Evolutionary conservation across 2,329 filamentous ascomycete species (phyloP), one percentile per base, ranked within the genome.

Genomic region (Sphaerulina populicola): DNA sequence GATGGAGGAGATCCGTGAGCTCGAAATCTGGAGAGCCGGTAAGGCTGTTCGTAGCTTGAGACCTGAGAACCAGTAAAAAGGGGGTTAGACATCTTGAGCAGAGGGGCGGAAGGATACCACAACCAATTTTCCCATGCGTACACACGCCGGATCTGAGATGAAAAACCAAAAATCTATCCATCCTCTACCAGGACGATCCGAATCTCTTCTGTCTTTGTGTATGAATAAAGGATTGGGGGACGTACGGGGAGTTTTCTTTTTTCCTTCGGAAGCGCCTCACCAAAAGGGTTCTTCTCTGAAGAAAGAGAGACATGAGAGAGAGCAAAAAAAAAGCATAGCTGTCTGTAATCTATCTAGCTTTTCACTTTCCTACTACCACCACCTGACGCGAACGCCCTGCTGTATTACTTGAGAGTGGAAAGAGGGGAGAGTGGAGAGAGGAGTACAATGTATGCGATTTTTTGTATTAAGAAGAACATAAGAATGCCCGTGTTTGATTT

Each of bases 21-120:
- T 98, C 68, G 93, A 98, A 82, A 98, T 98, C 82, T 98, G 93
- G 93, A 83, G 87, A 69, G 93, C 93, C 61, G 93, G 93, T 73
- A 97, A 96, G 84, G 88, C 93, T 66, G 93, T 98, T 67, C 86
- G 91, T 62, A 65, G 64, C 56, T 59, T 69, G 48, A 59, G 67
- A 46, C 67, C 67, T 15, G 67, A 69, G 65, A 68, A 68, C 61
- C 47, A 36, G 44, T 68, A 66, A 55, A 58, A 38, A 37, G 29
- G 42, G 46, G 18, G 18, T 18, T 18, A 18, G 21, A 7, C 18
- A 30, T 21, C 23, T 40, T 37, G 39, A 48, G 21, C 21, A 33
- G 23, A 21, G 10, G 33, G 43, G 33, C 23, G 38, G 39, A 27
- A 1, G 38, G 39, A 27, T 9, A 41, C 8, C 8, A 41, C 18